Evolutionary conservation across 352 stramenopile species (phyloP), one percentile per base, ranked within the genome.

Genomic region (Pythium folliculosum): DNA sequence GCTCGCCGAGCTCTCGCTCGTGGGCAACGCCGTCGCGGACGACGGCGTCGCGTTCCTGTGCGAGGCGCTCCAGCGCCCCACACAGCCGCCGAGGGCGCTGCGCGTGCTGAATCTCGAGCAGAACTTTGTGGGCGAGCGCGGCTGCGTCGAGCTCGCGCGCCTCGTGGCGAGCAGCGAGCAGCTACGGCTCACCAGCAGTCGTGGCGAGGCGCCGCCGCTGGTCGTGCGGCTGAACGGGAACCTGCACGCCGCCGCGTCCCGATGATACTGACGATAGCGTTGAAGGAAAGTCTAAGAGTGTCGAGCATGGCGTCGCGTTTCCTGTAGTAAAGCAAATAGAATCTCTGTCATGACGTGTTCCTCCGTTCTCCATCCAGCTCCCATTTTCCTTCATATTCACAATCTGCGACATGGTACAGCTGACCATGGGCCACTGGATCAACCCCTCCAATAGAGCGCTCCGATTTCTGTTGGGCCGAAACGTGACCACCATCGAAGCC

Each of bases 91-190:
- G 9, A 50, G 14, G 16, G 8, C 35, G 19, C 16, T 71, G 23
- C 22, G 48, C 19, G 22, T 66, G 43, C 52, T 79, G n/a, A 60
- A 77, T 38, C 49, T 79, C 19, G 65, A 77, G 45, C 56, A 72
- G 23, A 79, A 79, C 27, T 79, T 79, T 35, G 60, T 79, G 7
- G 73, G 73, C 23, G 73, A 79, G 60, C 65, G 67, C 8, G 73
- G 73, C n/a, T 47, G 56, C 23, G 10, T 45, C 21, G 43, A 53
- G 48, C 56, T 74, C 10, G 67, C 69, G 44, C 60, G 43, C 22
- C 47, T 74, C 21, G 16, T 48, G 12, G 52, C 21, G 5, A 21
- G 54, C 35, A 40, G 12, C 25, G 35, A 63, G 22, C 12, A 60
- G 30, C 23, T 27, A 27, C 37, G 21, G 16, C 22, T 16, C 37